A percentile compares a stretch with the other conserved stretches of the same genome.
Conservation (phyloP, 2,329 filamentous ascomycete species). For the Tolypocladium pustulatum region DNA sequence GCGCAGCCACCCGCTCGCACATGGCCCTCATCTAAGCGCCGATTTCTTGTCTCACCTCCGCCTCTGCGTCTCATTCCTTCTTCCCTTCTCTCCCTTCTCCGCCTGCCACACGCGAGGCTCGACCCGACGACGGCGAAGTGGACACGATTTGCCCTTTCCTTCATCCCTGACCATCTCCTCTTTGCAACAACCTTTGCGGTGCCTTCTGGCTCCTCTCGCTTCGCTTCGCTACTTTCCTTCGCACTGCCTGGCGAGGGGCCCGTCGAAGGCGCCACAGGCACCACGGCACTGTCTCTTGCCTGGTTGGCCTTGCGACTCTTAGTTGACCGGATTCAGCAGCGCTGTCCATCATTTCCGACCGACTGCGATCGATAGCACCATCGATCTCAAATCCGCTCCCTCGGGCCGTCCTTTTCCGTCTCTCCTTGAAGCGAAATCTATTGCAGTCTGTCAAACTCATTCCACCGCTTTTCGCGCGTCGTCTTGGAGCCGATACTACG, state of each 20-base stretch:
- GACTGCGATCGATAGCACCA: conserved; percentile 5
- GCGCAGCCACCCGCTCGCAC: conserved; percentile 4
- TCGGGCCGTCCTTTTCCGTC: conserved; percentile 5
- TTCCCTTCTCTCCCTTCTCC: conserved; percentile 10
- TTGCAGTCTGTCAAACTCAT: neutral
- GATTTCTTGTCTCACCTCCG: conserved; percentile 10
- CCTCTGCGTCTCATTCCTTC: conserved; percentile 13
- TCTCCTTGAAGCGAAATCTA: conserved; percentile 2
- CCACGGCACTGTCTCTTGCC: conserved; percentile 1
- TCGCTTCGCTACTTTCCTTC: neutral
- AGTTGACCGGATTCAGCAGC: conserved; percentile 37
- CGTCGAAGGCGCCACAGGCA: conserved; percentile 2
- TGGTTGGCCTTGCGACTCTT: conserved; percentile 7
- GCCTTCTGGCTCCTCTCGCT: neutral
- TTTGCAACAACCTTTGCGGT: conserved; percentile 1
- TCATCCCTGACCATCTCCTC: conserved; percentile 7
- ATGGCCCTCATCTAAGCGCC: conserved; percentile 8
- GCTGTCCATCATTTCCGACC: conserved; percentile 29
- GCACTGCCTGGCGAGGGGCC: conserved; percentile 3
- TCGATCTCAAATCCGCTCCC: conserved; percentile 9
- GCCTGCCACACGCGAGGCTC: conserved; percentile 5
- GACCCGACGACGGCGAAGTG: conserved; percentile 7
- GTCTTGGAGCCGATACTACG: neutral
- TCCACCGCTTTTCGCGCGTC: neutral
- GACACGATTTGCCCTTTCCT: conserved; percentile 5